Conservation (phyloP, 148 eudicot species). For the Rhododendron kiyosumense region DNA sequence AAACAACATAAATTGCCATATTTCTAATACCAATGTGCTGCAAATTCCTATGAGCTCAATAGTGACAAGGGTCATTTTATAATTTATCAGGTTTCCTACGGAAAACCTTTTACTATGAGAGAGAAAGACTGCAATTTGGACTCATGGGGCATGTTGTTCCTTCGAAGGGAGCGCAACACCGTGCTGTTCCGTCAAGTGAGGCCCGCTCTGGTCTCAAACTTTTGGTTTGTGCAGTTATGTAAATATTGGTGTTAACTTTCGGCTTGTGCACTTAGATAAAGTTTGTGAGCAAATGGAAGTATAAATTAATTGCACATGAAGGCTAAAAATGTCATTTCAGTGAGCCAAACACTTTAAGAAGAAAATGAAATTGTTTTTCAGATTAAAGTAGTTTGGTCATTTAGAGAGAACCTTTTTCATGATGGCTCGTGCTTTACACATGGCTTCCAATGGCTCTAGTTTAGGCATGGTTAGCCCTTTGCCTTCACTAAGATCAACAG, state of each 20-base stretch:
- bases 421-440: background rate
- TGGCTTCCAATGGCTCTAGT: background rate
- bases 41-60: no score
- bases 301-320: background rate
- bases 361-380: background rate
- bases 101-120: no score
- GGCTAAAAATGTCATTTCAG: background rate
- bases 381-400: background rate
- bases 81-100: no score
- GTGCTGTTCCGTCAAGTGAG: no score
- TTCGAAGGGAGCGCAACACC: no score
- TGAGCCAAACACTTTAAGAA: background rate
- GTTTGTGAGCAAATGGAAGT: background rate
- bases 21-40: no score
- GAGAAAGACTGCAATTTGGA: no score
- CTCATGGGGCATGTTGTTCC: no score
- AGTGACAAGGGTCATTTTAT: no score
- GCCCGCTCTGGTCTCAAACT: no score
- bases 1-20: background rate
- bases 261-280: background rate
- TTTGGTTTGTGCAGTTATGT: no score
- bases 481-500: background rate
- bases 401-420: background rate
- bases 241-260: no score
- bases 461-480: constrained; percentile 1